Evolutionary conservation across 2,329 filamentous ascomycete genomes (phyloP).

Genomic region (Shiraia sp.): DNA sequence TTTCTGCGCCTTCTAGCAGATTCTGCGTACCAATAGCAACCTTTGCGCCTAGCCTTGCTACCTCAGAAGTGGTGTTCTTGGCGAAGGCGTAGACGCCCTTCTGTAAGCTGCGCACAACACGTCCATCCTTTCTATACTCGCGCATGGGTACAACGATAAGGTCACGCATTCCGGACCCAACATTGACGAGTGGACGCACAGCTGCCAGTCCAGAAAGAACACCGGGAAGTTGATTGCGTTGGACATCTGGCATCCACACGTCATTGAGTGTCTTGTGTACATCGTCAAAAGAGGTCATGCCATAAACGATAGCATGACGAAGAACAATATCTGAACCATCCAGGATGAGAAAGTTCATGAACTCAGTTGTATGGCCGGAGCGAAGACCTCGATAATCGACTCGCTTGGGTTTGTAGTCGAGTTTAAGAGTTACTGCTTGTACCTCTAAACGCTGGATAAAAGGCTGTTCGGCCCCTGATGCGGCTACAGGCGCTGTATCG

Average conservation of each 20-base stretch:
- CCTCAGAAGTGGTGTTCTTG: slow-evolving; percentile 87
- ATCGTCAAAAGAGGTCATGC: slow-evolving; percentile 85
- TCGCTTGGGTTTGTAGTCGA: slow-evolving; percentile 98
- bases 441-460: slow-evolving; percentile 92
- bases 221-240: slow-evolving; percentile 82
- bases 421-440: slow-evolving; percentile 77
- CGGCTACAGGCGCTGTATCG: slow-evolving; percentile 60
- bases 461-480: slow-evolving; percentile 66
- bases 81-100: slow-evolving; percentile 91
- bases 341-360: slow-evolving; percentile 97
- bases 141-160: slow-evolving; percentile 86
- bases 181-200: slow-evolving; percentile 87
- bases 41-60: slow-evolving; percentile 94
- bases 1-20: slow-evolving; percentile 87
- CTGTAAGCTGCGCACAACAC: slow-evolving; percentile 86
- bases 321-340: slow-evolving; percentile 87
- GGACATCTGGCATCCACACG: slow-evolving; percentile 95
- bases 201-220: slow-evolving; percentile 88
- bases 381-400: slow-evolving; percentile 92
- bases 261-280: slow-evolving; percentile 90
- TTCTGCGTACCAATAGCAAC: slow-evolving; percentile 93
- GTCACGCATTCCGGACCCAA: slow-evolving; percentile 83
- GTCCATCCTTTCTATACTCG: slow-evolving; percentile 92
- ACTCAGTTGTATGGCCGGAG: slow-evolving; percentile 92
- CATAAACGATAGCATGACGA: slow-evolving; percentile 88